Percentiles rank a stretch among this genome's conserved stretches.
Conservation (phyloP, 2,329 filamentous ascomycete species). For the Juglanconis oblonga region DNA sequence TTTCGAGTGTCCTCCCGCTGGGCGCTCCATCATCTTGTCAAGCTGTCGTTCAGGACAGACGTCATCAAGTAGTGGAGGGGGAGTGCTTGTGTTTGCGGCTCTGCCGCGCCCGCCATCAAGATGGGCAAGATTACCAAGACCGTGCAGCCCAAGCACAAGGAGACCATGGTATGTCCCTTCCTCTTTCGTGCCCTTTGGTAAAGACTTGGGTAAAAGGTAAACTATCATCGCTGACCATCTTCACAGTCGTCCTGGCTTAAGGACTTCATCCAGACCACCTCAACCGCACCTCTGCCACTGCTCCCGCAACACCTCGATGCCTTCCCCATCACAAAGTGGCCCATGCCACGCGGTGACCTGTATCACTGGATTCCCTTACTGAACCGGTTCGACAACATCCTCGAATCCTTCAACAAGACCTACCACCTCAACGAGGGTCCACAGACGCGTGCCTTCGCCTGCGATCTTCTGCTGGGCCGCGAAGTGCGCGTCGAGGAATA, state of each 20-base stretch:
- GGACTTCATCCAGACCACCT: slow-evolving; percentile 72
- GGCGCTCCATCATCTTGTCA: slow-evolving; percentile 32
- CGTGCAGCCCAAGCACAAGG: slow-evolving; percentile 65
- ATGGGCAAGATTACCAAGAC: slow-evolving; percentile 70
- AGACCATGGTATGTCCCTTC: slow-evolving; percentile 56
- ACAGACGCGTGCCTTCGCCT: slow-evolving; percentile 73
- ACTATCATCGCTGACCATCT: slow-evolving; percentile 26
- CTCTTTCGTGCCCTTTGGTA: background rate
- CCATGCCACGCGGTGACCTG: slow-evolving; percentile 89
- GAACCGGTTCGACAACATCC: slow-evolving; percentile 86
- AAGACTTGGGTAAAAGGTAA: background rate
- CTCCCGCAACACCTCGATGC: slow-evolving; percentile 72
- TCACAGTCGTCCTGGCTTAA: slow-evolving; percentile 80
- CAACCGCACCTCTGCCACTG: slow-evolving; percentile 67
- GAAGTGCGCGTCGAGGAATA: slow-evolving; percentile 50
- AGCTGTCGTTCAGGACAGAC: slow-evolving; percentile 39
- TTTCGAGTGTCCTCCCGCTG: slow-evolving; percentile 11
- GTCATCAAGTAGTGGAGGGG: slow-evolving; percentile 55
- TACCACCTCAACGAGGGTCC: slow-evolving; percentile 80
- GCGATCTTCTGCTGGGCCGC: slow-evolving; percentile 60
- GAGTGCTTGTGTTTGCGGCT: slow-evolving; percentile 51
- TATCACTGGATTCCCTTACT: slow-evolving; percentile 97
- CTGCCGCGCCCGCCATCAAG: slow-evolving; percentile 54
- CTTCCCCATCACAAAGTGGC: slow-evolving; percentile 82
- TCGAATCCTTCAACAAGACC: slow-evolving; percentile 75